Base-by-base conservation (phyloP, 192 early-diverging fungal genomes). In the Thamnidium elegans region DNA sequence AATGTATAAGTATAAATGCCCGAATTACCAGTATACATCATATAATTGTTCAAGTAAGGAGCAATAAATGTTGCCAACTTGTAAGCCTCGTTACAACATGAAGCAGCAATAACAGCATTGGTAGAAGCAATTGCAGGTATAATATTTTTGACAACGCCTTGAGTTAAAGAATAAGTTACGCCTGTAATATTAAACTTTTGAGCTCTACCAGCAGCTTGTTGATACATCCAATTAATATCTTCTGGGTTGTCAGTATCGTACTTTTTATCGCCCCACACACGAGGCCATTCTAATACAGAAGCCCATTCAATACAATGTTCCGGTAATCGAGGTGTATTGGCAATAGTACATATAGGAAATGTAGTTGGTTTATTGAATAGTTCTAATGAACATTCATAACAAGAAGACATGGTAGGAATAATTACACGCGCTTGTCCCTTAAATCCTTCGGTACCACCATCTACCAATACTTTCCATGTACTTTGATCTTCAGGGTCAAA, bases 291-390 rank as follows among this genome's bases (percentile, higher is more conserved):
- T n/a, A 99, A 69, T 3, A 94, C 81, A 20, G 89, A 93, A 4
- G 97, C 97, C 89, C 91, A 99, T 65, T 97, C 94, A 62, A 99
- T 95, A 74, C 97, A 99, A 74, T 99, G 97, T 69, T 99, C 97
- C 3, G 97, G 97, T 31, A 99, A 74, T 4, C 97, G 86, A 7
- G 97, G 97, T 19, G 97, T 97, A 67, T 99, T 97, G 42, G 97
- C 95, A 70, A 99, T 99, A 3, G 97, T 99, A 75, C 97, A 99
- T 23, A 99, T 94, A 0, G 96, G 96, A 55, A 90, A 99, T 0
- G 90, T 90, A 4, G 82, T 88, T 36, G 89, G 92, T 63, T 94
- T 92, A 62, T 89, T 90, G 47, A 93, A 85, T 90, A 99, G 89
- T 58, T 92, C 90, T 50, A 99, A 77, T 0, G 93, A 93, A 70